A percentile compares a stretch with the other conserved stretches of the same genome.
Conservation (phyloP, 805 yeast species). For the Metschnikowia amazonensis region DNA sequence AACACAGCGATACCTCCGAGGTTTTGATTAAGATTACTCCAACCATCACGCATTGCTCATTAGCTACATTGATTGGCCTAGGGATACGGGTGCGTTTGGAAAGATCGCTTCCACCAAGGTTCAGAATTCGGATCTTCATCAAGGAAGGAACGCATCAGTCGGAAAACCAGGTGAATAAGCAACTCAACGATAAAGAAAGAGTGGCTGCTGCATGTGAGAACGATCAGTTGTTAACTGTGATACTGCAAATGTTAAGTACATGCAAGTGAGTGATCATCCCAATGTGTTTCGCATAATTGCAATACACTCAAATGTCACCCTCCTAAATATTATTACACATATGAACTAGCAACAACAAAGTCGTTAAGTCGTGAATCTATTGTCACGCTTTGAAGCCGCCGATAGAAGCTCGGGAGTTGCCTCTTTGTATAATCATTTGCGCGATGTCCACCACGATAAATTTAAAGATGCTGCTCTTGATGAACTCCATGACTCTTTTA, state of each 20-base stretch:
- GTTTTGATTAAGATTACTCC: slow-evolving; percentile 87
- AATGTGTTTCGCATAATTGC: background rate
- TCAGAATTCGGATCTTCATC: slow-evolving; percentile 70
- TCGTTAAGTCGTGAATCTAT: background rate
- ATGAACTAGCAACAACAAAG: background rate
- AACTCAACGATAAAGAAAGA: slow-evolving; percentile 93
- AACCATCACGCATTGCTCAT: slow-evolving; percentile 94
- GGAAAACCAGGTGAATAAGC: slow-evolving; percentile 93
- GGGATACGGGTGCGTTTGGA: slow-evolving; percentile 92
- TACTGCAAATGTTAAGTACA: slow-evolving; percentile 85
- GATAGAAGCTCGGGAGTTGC: background rate
- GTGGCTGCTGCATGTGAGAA: slow-evolving; percentile 99
- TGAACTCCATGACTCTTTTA: slow-evolving; percentile 32
- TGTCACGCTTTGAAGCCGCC: background rate
- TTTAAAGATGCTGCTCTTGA: slow-evolving; percentile 31
- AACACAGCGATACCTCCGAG: slow-evolving; percentile 54
- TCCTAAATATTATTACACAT: background rate
- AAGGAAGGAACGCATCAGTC: slow-evolving; percentile 95
- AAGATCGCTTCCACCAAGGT: slow-evolving; percentile 80
- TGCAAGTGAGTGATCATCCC: slow-evolving; percentile 42
- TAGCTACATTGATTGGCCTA: slow-evolving; percentile 92
- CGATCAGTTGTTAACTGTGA: slow-evolving; percentile 84
- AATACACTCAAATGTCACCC: background rate
- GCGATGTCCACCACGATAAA: slow-evolving; percentile 36
- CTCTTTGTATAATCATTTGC: slow-evolving; percentile 29